A percentile compares a stretch with the other conserved stretches of the same genome.
These are phyloP conservation scores for Paracamarosporium sp. DNA, from an alignment of 2,329 filamentous ascomycete genomes.

Conservation along the genomic window DNA sequence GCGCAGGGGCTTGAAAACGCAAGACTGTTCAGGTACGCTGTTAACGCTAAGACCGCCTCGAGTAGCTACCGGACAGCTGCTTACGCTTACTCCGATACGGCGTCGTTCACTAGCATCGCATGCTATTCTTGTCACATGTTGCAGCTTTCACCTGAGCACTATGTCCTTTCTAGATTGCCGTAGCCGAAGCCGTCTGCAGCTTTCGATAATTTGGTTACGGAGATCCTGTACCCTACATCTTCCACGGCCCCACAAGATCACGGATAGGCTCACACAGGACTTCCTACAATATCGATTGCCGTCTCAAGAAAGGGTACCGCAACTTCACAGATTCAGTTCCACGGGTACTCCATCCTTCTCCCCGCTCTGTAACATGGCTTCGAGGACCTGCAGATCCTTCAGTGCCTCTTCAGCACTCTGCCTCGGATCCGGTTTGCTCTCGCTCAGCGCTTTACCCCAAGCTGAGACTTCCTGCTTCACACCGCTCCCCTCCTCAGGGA, in stretches of 20 bases:
- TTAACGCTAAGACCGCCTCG: not conserved
- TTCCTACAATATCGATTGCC: not conserved
- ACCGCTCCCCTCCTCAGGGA: slow-evolving; percentile 57
- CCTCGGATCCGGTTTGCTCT: slow-evolving; percentile 57
- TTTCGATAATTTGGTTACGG: not conserved
- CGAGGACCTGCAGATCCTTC: slow-evolving; percentile 64
- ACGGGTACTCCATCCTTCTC: slow-evolving; percentile 45
- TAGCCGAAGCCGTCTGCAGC: not conserved
- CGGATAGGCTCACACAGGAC: not conserved
- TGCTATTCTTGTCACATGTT: not conserved
- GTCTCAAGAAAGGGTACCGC: not conserved
- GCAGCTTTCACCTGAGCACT: not conserved
- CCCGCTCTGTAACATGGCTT: slow-evolving; percentile 50
- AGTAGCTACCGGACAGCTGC: not conserved
- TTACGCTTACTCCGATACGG: not conserved
- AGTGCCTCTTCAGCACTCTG: slow-evolving; percentile 66
- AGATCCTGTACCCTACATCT: not conserved
- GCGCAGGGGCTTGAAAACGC: slow-evolving; percentile 14
- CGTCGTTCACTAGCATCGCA: not conserved
- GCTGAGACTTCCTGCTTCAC: slow-evolving; percentile 67
- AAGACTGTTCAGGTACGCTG: not conserved
- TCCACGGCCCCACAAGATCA: not conserved
- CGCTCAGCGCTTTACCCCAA: slow-evolving; percentile 63
- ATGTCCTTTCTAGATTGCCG: not conserved
- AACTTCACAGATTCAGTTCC: slow-evolving; percentile 16